Base-by-base conservation (phyloP, 2,329 filamentous ascomycete species). In the Clonostachys solani region DNA sequence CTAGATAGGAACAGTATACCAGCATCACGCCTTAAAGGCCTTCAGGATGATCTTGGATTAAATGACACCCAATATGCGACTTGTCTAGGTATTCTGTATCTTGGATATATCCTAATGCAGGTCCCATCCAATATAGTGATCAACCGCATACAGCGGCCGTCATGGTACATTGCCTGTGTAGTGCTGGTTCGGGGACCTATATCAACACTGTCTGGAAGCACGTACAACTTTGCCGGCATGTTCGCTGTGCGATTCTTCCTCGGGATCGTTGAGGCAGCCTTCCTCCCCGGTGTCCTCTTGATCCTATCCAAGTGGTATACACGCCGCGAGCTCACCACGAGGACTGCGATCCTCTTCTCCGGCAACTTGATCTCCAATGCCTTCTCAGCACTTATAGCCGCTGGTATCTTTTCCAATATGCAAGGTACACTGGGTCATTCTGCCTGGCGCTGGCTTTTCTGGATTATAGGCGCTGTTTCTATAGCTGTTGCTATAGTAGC, bases 261-360 rank as follows among this genome's bases (percentile, higher is more conserved):
- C 0, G 81, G 81, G 4, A 81, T 81, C 50, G 66, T 83, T 44
- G 81, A 85, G 60, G 83, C 83, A 0, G 81, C 81, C 2, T 85
- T 84, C 60, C 67, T 84, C 23, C 83, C 83, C 0, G 83, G 83
- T 41, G 78, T 78, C 0, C 69, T 85, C 13, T 70, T 84, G 41
- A 79, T 84, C 42, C 69, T 86, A 16, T 82, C 78, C 1, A 81
- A 83, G 54, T 86, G 81, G 76, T 87, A 87, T 61, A 86, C 82
- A 2, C 73, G 81, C 43, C 73, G 75, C 44, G 78, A 81, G 62
- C 56, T 83, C 50, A 72, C 74, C 13, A 64, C 66, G 46, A 66
- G 78, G 45, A 80, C 81, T 53, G 77, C 78, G 47, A 71, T 83
- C 33, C 61, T 83, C 23, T 83, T 81, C 61, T 77, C 77, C 50